phyloP scores from a whole-genome alignment of 805 yeast genomes.

The Spathaspora sp. region DNA sequence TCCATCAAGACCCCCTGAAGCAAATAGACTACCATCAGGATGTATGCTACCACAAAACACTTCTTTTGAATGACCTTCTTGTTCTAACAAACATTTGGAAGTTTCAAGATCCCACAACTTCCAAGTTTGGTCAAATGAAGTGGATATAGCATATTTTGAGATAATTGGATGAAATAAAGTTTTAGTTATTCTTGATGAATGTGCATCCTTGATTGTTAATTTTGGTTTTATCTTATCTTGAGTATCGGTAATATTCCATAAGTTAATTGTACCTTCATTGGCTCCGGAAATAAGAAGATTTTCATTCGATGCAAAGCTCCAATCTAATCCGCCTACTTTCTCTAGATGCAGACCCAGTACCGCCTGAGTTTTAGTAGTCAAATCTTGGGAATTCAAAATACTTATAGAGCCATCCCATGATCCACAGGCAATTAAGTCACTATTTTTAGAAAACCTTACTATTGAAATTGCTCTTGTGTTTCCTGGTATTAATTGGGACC shows the following conservation, averaged over 20 bases:
- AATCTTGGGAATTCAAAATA: constrained; percentile 39
- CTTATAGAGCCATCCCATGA: constrained; percentile 81
- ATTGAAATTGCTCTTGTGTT: constrained; percentile 67
- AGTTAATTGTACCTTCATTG: constrained; percentile 30
- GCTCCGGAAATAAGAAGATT: constrained; percentile 31
- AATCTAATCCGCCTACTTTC: constrained; percentile 67
- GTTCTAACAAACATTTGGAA: constrained; percentile 45
- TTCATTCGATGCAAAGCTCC: constrained; percentile 41
- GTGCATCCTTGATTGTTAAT: constrained; percentile 22
- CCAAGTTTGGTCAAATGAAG: constrained; percentile 88
- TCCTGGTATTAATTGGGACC: constrained; percentile 60
- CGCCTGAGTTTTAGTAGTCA: constrained; percentile 26
- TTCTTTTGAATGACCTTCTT: constrained; percentile 84
- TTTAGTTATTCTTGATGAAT: constrained; percentile 53
- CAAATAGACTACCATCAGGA: constrained; percentile 71
- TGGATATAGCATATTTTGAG: constrained; percentile 53
- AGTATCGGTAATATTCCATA: constrained; percentile 21
- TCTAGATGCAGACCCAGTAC: constrained; percentile 49
- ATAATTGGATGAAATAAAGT: constrained; percentile 60
- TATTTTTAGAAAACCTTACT: constrained; percentile 43
- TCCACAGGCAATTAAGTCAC: constrained; percentile 51
- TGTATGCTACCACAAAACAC: constrained; percentile 63
- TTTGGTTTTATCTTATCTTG: constrained; percentile 13
- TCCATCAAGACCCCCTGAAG: constrained; percentile 78
- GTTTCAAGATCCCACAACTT: constrained; percentile 72